phyloP scores from a whole-genome alignment of 139 green algal species.

The Chlamydomonas schloesseri region DNA sequence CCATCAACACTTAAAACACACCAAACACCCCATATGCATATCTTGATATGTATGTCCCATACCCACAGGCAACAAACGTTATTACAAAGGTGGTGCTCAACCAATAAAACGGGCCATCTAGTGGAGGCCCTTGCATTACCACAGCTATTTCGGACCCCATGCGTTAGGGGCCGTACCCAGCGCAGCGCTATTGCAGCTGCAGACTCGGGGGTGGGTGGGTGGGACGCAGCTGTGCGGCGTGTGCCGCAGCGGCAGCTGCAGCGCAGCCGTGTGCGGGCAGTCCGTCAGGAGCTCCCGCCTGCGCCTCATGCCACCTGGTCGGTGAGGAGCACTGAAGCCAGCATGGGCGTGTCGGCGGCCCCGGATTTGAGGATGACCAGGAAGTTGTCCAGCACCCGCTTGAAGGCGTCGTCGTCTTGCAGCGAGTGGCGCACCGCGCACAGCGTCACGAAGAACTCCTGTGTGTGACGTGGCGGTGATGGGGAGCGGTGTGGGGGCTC shows the following conservation, averaged over 20 bases:
- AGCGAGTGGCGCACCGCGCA: neutral
- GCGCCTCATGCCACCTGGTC: neutral
- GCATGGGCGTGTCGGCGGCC: neutral
- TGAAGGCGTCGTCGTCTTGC: neutral
- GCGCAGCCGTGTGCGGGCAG: no score
- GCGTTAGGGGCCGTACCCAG: no score
- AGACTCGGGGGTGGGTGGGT: no score
- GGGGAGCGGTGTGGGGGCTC: no score
- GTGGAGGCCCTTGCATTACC: no score
- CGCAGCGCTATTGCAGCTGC: no score
- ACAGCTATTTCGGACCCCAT: no score
- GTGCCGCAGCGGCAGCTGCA: no score
- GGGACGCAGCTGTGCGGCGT: no score
- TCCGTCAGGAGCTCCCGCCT: no score
- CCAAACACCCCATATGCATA: neutral
- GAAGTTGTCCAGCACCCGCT: conserved; percentile 16
- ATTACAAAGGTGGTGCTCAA: conserved; percentile 56
- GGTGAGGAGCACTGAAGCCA: conserved; percentile 4
- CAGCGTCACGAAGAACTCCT: conserved; percentile 42
- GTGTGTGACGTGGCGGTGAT: neutral
- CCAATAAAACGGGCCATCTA: neutral
- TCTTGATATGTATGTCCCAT: neutral
- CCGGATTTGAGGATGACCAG: neutral
- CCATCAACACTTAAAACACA: neutral
- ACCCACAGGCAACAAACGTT: conserved; percentile 52